phyloP scores from a whole-genome alignment of 345 rosid genomes.

The Brassica cretica region DNA sequence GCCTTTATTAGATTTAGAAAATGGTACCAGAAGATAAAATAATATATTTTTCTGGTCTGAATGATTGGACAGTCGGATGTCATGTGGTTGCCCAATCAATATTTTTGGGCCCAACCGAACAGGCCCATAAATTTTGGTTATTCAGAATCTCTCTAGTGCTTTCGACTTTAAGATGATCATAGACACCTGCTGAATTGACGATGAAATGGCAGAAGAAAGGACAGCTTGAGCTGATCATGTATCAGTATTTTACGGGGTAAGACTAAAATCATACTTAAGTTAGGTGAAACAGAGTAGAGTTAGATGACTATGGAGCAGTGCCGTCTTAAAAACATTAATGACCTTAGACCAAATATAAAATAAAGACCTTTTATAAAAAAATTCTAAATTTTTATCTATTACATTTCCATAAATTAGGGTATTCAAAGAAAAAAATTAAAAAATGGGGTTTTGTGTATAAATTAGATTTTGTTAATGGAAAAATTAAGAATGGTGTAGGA shows the following conservation, averaged over 20 bases:
- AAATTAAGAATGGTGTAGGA: no score
- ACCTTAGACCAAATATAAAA: no score
- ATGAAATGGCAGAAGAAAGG: not conserved
- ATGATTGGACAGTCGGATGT: not conserved
- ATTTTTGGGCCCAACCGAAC: not conserved
- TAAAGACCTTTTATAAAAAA: no score
- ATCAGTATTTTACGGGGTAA: not conserved
- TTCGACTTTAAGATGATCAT: no score
- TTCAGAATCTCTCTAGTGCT: no score
- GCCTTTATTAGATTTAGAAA: constrained; percentile 24
- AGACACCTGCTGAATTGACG: not conserved
- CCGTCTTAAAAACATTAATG: no score
- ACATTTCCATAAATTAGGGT: no score
- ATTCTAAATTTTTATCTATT: no score
- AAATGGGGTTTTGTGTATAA: no score
- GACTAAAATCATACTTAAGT: not conserved
- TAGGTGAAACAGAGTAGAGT: not conserved
- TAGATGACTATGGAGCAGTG: no score
- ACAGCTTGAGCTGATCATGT: not conserved
- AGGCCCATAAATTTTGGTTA: not conserved
- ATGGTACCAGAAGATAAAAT: constrained; percentile 7
- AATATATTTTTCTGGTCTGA: not conserved
- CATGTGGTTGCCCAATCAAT: not conserved
- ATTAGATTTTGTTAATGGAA: no score
- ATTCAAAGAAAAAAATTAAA: no score